A percentile compares a stretch with the other conserved stretches of the same genome.
These are phyloP conservation scores for Psidium guajava DNA, from an alignment of 345 rosid species.

Conservation along the genomic window DNA sequence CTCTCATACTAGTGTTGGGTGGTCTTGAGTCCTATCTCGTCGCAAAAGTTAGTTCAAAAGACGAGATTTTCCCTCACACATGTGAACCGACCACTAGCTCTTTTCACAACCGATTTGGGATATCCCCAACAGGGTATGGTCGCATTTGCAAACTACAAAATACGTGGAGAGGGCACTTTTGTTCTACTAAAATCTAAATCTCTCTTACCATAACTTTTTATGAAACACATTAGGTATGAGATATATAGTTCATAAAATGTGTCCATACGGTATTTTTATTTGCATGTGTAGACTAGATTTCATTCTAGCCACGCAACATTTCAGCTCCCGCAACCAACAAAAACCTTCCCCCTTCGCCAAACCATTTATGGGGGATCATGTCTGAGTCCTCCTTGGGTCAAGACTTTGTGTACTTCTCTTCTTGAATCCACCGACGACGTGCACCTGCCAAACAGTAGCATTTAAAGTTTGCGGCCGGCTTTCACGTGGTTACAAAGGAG, in stretches of 20 bases:
- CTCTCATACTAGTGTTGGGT: too few relatives aligned
- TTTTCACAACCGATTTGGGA: too few relatives aligned
- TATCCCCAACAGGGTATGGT: not conserved
- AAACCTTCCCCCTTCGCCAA: not conserved
- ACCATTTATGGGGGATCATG: not conserved
- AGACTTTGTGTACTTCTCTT: not conserved
- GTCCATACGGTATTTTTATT: not conserved
- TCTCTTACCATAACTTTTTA: not conserved
- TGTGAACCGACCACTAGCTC: too few relatives aligned
- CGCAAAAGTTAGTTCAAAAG: accelerated
- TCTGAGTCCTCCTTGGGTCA: not conserved
- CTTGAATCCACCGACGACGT: not conserved
- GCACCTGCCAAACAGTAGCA: not conserved
- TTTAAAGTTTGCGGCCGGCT: not conserved
- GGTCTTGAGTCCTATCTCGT: too few relatives aligned
- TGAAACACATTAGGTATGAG: not conserved
- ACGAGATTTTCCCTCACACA: too few relatives aligned
- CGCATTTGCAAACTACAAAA: not conserved
- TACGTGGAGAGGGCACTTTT: not conserved
- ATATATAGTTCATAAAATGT: not conserved
- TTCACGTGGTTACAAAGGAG: not conserved
- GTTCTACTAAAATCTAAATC: not conserved
- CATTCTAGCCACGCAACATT: not conserved
- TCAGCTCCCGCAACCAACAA: not conserved
- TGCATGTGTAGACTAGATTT: not conserved